A percentile compares a stretch with the other conserved stretches of the same genome.
phyloP scores from a whole-genome alignment of 306 rosid species.

The Parietaria judaica region DNA sequence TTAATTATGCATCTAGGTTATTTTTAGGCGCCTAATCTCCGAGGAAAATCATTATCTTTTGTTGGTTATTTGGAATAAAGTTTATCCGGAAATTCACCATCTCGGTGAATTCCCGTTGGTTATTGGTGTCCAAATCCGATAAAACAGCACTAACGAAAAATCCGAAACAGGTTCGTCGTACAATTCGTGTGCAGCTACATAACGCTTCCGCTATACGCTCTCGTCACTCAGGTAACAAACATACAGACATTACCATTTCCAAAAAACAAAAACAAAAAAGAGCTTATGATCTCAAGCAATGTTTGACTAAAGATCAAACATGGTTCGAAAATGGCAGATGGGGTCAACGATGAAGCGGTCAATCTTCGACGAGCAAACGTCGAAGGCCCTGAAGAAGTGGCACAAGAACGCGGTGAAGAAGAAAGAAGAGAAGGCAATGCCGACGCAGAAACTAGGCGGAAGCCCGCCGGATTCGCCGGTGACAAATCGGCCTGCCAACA shows the following conservation, averaged over 20 bases:
- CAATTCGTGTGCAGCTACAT: slow-evolving; percentile 80
- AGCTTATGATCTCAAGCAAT: no score
- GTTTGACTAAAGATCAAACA: no score
- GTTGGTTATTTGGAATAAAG: no score
- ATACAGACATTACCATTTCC: no score
- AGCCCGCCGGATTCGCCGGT: slow-evolving; percentile 21
- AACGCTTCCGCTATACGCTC: slow-evolving; percentile 90
- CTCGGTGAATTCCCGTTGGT: neutral
- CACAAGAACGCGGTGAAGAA: slow-evolving; percentile 66
- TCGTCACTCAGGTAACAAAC: slow-evolving; percentile 68
- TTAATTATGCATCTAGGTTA: no score
- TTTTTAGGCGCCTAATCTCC: no score
- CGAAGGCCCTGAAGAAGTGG: slow-evolving; percentile 72
- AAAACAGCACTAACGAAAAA: neutral
- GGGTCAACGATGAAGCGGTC: slow-evolving; percentile 95
- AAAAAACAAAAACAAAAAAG: no score
- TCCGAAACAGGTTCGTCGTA: slow-evolving; percentile 50
- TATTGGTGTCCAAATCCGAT: neutral
- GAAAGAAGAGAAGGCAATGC: slow-evolving; percentile 31
- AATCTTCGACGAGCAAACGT: slow-evolving; percentile 86
- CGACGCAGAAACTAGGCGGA: slow-evolving; percentile 28
- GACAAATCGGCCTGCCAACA: slow-evolving; percentile 15
- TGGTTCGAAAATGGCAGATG: slow-evolving; percentile 36
- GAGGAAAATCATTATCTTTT: no score
- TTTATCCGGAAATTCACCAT: no score